These are phyloP conservation scores for Nemania serpens DNA, from an alignment of 2,329 filamentous ascomycete genomes.

Conservation along the genomic window DNA sequence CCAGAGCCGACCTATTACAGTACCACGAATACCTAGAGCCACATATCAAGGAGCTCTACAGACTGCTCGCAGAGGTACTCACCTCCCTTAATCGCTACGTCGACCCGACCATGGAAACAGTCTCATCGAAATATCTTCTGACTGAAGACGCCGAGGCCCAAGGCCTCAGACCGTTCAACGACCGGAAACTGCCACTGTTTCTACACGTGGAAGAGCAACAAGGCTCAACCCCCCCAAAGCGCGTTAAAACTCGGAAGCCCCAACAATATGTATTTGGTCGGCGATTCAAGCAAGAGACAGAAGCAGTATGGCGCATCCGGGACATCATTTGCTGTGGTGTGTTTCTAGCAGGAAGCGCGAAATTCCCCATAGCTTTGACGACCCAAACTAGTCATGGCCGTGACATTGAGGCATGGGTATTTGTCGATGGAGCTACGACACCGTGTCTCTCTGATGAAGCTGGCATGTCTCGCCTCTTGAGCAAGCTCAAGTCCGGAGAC, in stretches of 20 bases:
- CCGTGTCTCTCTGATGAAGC: constrained; percentile 27
- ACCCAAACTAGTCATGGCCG: constrained; percentile 27
- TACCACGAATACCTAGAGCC: constrained; percentile 52
- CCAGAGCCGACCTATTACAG: constrained; percentile 51
- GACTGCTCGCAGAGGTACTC: constrained; percentile 51
- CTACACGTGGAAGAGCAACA: constrained; percentile 31
- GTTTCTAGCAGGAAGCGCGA: constrained; percentile 49
- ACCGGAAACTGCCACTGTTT: constrained; percentile 39
- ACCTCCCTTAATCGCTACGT: constrained; percentile 55
- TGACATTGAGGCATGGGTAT: constrained; percentile 36
- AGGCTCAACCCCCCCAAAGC: constrained; percentile 38
- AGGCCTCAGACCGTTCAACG: constrained; percentile 37
- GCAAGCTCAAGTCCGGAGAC: constrained; percentile 32
- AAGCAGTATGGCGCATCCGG: constrained; percentile 53
- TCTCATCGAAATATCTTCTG: constrained; percentile 54
- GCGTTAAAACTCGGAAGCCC: constrained; percentile 47
- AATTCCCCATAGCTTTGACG: constrained; percentile 46
- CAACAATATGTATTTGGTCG: constrained; percentile 42
- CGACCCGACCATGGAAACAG: constrained; percentile 42
- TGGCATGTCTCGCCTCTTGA: constrained; percentile 33
- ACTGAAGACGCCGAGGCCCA: constrained; percentile 50
- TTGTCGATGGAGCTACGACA: constrained; percentile 29
- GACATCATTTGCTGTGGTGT: constrained; percentile 56
- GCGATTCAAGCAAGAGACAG: constrained; percentile 42
- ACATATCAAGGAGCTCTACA: constrained; percentile 52